Conservation (phyloP, 1,284 basidiomycete genomes). For the Leucoagaricus sp. region DNA sequence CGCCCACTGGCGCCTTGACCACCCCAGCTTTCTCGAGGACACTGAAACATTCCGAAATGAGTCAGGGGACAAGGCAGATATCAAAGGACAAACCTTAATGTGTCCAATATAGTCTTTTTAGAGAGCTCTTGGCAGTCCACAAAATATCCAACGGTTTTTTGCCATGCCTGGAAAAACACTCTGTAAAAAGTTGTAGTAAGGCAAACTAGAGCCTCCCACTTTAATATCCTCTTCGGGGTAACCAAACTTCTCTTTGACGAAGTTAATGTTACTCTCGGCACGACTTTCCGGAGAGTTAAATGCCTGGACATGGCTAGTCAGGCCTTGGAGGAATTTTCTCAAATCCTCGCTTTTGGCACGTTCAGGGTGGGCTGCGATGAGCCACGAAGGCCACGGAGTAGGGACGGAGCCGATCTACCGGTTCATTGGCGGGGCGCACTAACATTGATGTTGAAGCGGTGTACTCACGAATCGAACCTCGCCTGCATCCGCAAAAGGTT, state of each 20-base stretch:
- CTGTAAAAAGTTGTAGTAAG: not conserved
- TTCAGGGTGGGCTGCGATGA: constrained; percentile 78
- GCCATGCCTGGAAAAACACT: constrained; percentile 61
- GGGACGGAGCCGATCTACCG: constrained; percentile 82
- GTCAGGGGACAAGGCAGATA: not conserved
- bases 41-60: constrained; percentile 35
- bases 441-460: not conserved
- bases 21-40: constrained; percentile 78
- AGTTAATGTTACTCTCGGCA: constrained; percentile 65
- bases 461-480: constrained; percentile 79
- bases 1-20: constrained; percentile 57
- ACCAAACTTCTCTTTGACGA: constrained; percentile 77
- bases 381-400: constrained; percentile 98
- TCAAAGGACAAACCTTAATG: constrained; percentile 63
- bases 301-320: constrained; percentile 64
- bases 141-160: constrained; percentile 79
- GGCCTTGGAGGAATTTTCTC: constrained; percentile 60
- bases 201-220: constrained; percentile 38
- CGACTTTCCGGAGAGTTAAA: constrained; percentile 72
- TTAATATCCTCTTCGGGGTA: constrained; percentile 81
- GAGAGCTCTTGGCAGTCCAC: constrained; percentile 65
- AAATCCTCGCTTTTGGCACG: constrained; percentile 56
- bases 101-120: constrained; percentile 63
- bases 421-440: not conserved
- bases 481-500: constrained; percentile 84